Evolutionary conservation across 1,284 basidiomycete genomes (phyloP).

Genomic region (Sanghuangporus sanghuang): DNA sequence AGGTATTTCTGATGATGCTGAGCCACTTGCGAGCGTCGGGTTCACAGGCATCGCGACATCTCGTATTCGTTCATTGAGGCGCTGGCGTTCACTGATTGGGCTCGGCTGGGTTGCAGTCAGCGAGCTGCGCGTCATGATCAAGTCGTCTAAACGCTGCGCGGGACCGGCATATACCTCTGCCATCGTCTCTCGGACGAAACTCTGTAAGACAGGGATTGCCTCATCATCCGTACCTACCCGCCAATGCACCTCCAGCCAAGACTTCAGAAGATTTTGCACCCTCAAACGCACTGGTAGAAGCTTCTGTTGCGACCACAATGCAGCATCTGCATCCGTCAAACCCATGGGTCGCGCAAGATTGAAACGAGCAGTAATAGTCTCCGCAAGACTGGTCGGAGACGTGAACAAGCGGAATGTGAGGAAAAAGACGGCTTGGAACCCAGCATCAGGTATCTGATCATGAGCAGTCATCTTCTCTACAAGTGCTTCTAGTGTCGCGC

Average conservation of each 20-base stretch:
- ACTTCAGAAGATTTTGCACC: constrained; percentile 88
- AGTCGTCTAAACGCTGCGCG: constrained; percentile 68
- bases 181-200: constrained; percentile 62
- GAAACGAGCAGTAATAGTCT: constrained; percentile 77
- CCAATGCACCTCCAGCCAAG: constrained; percentile 94
- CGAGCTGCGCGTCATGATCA: constrained; percentile 46
- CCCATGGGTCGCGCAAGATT: constrained; percentile 61
- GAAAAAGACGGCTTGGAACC: constrained; percentile 88
- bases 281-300: constrained; percentile 85
- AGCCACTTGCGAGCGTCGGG: constrained; percentile 42
- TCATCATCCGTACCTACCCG: constrained; percentile 58
- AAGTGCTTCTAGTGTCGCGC: constrained; percentile 83
- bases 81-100: constrained; percentile 40
- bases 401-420: constrained; percentile 95
- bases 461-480: constrained; percentile 98
- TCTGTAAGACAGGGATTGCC: constrained; percentile 53
- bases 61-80: constrained; percentile 49
- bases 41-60: constrained; percentile 68
- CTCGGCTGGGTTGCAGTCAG: constrained; percentile 34
- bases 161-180: constrained; percentile 60
- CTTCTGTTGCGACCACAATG: constrained; percentile 81
- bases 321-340: constrained; percentile 58
- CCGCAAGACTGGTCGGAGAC: constrained; percentile 70
- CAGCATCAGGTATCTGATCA: constrained; percentile 80
- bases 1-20: constrained; percentile 55